Evolutionary conservation across 1,284 basidiomycete species (phyloP).

Genomic region (Pseudozyma flocculosa): DNA sequence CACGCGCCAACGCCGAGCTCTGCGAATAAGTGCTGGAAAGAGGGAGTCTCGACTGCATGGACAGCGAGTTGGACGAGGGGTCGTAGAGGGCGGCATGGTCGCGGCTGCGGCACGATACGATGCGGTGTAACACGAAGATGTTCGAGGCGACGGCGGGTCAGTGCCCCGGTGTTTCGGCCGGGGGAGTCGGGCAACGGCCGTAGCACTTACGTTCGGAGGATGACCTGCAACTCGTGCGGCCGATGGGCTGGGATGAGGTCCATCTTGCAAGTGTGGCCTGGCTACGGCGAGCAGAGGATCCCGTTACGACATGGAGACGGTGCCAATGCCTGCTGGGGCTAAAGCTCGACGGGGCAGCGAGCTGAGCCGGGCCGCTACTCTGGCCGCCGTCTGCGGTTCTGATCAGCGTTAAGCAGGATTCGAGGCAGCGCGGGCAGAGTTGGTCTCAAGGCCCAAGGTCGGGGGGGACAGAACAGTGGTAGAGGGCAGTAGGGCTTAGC

Average conservation of each 20-base stretch:
- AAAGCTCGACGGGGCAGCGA: too few relatives aligned
- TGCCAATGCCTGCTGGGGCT: too few relatives aligned
- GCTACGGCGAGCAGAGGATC: slow-evolving; percentile 1
- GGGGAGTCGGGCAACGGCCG: too few relatives aligned
- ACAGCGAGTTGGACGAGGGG: slow-evolving; percentile 27
- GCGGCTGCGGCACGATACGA: slow-evolving; percentile 4
- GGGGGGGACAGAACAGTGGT: too few relatives aligned
- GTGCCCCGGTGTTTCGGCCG: too few relatives aligned
- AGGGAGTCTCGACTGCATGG: slow-evolving; percentile 18
- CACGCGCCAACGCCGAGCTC: too few relatives aligned
- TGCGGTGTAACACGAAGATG: not conserved
- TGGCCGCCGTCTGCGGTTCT: too few relatives aligned
- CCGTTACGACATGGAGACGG: slow-evolving; percentile 3
- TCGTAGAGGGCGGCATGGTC: slow-evolving; percentile 45
- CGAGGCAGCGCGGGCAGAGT: too few relatives aligned
- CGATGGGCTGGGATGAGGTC: slow-evolving; percentile 31
- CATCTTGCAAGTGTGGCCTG: slow-evolving; percentile 7
- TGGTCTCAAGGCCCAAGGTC: too few relatives aligned
- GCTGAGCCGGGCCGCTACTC: too few relatives aligned
- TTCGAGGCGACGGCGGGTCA: not conserved
- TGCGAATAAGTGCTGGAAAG: not conserved
- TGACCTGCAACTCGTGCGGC: slow-evolving; percentile 38
- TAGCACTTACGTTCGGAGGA: slow-evolving; percentile 30
- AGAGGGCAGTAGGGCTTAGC: too few relatives aligned
- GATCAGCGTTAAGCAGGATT: too few relatives aligned